Percentiles rank a stretch among this genome's conserved stretches.
Evolutionary conservation across 306 rosid species (phyloP).

Genomic region (Quercus berberidifolia): DNA sequence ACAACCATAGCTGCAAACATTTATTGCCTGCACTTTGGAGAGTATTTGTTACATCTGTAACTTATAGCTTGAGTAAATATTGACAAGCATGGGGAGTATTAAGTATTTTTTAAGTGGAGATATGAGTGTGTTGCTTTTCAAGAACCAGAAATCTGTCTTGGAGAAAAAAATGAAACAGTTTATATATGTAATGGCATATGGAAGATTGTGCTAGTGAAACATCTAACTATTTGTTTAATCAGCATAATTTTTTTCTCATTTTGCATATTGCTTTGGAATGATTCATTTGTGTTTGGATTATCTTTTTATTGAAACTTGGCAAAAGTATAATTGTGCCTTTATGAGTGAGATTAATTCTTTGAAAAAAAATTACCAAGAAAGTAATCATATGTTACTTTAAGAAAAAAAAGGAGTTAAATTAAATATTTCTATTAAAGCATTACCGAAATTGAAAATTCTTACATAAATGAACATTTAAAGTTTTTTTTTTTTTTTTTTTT

Average conservation of each 20-base stretch:
- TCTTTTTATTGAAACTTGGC: too few relatives aligned
- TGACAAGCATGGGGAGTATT: not conserved
- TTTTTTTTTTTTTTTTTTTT: too few relatives aligned
- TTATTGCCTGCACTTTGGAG: not conserved
- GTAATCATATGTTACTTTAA: too few relatives aligned
- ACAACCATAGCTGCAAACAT: slow-evolving; percentile 9
- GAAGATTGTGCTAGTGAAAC: not conserved
- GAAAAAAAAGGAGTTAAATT: too few relatives aligned
- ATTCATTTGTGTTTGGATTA: too few relatives aligned
- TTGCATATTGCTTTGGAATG: not conserved
- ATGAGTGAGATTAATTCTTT: too few relatives aligned
- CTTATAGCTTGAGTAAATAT: not conserved
- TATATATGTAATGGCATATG: not conserved
- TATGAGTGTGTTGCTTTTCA: not conserved
- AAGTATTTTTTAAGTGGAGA: not conserved
- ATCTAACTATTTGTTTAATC: not conserved
- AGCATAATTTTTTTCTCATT: not conserved
- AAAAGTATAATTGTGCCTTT: too few relatives aligned
- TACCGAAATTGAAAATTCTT: too few relatives aligned
- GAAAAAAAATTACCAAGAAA: too few relatives aligned
- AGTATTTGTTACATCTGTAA: not conserved
- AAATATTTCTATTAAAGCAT: too few relatives aligned
- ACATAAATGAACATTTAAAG: too few relatives aligned
- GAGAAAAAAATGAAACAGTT: not conserved
- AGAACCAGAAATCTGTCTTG: not conserved